Conservation (phyloP, 1,284 basidiomycete genomes). For the Cutaneotrichosporon dermatis region DNA sequence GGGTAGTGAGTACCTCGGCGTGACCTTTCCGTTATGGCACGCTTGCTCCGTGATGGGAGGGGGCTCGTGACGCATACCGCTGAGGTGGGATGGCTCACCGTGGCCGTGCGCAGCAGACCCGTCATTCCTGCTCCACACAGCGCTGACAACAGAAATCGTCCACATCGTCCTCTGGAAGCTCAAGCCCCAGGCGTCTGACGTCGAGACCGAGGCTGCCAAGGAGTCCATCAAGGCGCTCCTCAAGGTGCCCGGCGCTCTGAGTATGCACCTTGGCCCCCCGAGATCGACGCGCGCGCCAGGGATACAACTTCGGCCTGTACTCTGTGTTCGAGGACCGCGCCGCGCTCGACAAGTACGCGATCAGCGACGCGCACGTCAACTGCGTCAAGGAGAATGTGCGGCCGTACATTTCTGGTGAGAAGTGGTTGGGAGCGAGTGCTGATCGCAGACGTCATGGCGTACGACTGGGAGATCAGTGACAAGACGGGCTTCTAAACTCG, state of each 20-base stretch:
- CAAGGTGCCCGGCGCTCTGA: conserved; percentile 34
- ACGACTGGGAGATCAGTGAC: conserved; percentile 47
- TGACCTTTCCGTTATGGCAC: no score
- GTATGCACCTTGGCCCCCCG: conserved; percentile 41
- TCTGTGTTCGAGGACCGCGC: conserved; percentile 40
- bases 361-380: conserved; percentile 41
- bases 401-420: conserved; percentile 43
- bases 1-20: conserved; percentile 15
- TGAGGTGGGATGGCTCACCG: no score
- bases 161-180: conserved; percentile 47
- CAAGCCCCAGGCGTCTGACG: conserved; percentile 27
- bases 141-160: neutral
- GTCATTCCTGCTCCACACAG: no score
- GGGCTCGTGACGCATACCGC: no score
- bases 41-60: no score
- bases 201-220: conserved; percentile 28
- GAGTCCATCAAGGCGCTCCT: conserved; percentile 35
- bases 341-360: conserved; percentile 44
- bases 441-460: conserved; percentile 42
- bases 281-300: conserved; percentile 45
- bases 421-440: neutral
- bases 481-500: conserved; percentile 13
- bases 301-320: conserved; percentile 47
- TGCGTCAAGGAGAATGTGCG: conserved; percentile 40
- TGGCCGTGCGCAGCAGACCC: no score